Conservation (phyloP, 805 yeast genomes). For the Kluyveromyces dobzhanskii region DNA sequence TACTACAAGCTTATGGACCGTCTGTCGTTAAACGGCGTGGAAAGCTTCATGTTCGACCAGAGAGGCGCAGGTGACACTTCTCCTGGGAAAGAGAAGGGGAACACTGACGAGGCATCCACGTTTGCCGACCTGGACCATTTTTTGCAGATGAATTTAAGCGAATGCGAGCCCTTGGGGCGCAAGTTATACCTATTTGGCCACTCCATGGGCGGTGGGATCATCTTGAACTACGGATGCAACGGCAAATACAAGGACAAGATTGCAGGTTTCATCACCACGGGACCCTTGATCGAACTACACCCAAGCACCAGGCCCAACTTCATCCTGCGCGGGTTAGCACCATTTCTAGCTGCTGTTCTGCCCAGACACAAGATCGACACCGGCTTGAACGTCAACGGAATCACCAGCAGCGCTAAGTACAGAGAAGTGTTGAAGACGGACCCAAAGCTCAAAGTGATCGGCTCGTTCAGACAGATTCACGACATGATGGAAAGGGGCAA, state of each 20-base stretch:
- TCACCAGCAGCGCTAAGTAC: constrained; percentile 44
- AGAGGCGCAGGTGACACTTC: constrained; percentile 68
- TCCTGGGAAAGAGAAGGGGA: constrained; percentile 44
- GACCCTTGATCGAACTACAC: constrained; percentile 53
- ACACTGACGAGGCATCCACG: constrained; percentile 46
- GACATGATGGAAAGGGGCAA: constrained; percentile 62
- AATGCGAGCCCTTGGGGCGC: constrained; percentile 16
- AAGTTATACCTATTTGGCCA: constrained; percentile 51
- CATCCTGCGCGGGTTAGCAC: constrained; percentile 34
- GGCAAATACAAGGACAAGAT: constrained; percentile 44
- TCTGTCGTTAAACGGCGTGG: constrained; percentile 47
- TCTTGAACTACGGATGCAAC: constrained; percentile 48
- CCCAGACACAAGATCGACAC: constrained; percentile 51
- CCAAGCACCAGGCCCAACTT: constrained; percentile 51
- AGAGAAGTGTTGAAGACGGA: constrained; percentile 36
- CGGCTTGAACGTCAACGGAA: constrained; percentile 42
- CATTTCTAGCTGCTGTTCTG: constrained; percentile 32
- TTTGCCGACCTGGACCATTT: constrained; percentile 55
- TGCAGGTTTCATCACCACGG: constrained; percentile 41
- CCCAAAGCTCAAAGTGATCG: constrained; percentile 38
- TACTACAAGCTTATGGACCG: constrained; percentile 48
- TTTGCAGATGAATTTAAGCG: constrained; percentile 17
- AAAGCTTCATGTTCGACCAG: constrained; percentile 62
- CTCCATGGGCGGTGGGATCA: constrained; percentile 79
- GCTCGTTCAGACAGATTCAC: constrained; percentile 46